These are phyloP conservation scores for Thermochaetoides thermophila DNA, from an alignment of 495 filamentous ascomycete species.

Conservation along the genomic window DNA sequence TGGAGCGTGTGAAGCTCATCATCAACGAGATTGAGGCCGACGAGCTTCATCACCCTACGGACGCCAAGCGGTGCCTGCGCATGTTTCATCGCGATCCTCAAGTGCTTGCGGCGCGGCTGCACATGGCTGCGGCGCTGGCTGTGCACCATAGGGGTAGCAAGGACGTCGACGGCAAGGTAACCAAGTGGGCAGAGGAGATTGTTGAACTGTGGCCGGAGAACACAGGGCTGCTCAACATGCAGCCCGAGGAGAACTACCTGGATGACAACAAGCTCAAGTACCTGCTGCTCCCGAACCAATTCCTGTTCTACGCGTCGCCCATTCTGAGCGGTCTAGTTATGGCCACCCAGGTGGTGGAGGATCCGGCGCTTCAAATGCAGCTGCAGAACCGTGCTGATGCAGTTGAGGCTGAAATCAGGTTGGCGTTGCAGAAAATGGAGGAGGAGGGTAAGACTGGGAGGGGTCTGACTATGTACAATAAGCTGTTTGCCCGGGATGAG, in stretches of 20 bases:
- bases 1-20: slow-evolving; percentile 33
- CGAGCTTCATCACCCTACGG: slow-evolving; percentile 19
- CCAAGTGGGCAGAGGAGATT: slow-evolving; percentile 21
- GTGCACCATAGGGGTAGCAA: slow-evolving; percentile 11
- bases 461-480: slow-evolving; percentile 11
- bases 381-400: slow-evolving; percentile 14
- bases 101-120: slow-evolving; percentile 21
- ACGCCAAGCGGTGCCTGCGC: slow-evolving; percentile 1
- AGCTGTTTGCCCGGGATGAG: slow-evolving; percentile 9
- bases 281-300: slow-evolving; percentile 12
- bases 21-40: slow-evolving; percentile 36
- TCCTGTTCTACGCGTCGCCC: slow-evolving; percentile 15
- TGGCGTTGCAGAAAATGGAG: slow-evolving; percentile 5
- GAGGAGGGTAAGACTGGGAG: not conserved
- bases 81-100: slow-evolving; percentile 26
- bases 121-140: slow-evolving; percentile 23
- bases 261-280: slow-evolving; percentile 12
- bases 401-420: slow-evolving; percentile 15
- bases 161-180: slow-evolving; percentile 15
- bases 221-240: slow-evolving; percentile 17
- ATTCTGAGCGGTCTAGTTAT: slow-evolving; percentile 26
- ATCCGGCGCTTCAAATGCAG: slow-evolving; percentile 19
- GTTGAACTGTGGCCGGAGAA: slow-evolving; percentile 22
- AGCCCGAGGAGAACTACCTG: slow-evolving; percentile 15
- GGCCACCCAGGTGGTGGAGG: slow-evolving; percentile 23